A percentile compares a stretch with the other conserved stretches of the same genome.
Evolutionary conservation across 2,329 filamentous ascomycete species (phyloP).

Genomic region (Alternaria sp.): DNA sequence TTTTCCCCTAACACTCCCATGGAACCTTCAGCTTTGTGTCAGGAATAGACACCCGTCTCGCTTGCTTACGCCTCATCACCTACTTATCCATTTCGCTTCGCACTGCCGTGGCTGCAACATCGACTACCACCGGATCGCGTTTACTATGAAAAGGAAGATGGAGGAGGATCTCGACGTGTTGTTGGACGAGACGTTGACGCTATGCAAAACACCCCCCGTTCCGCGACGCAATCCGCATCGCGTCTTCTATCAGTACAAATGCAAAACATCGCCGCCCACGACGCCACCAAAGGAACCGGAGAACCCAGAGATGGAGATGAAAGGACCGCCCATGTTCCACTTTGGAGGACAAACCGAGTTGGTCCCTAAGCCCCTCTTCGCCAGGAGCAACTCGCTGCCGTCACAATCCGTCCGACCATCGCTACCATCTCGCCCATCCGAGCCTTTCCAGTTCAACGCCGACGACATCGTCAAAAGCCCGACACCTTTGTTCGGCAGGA

Average conservation of each 20-base stretch:
- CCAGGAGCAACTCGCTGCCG: slow-evolving; percentile 23
- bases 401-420: slow-evolving; percentile 15
- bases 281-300: slow-evolving; percentile 9
- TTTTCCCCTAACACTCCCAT: slow-evolving; percentile 27
- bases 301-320: slow-evolving; percentile 12
- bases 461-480: slow-evolving; percentile 5
- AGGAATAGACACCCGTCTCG: slow-evolving; percentile 17
- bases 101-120: slow-evolving; percentile 9
- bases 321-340: slow-evolving; percentile 13
- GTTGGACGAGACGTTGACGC: slow-evolving; percentile 18
- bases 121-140: neutral
- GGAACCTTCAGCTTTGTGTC: slow-evolving; percentile 24
- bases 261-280: slow-evolving; percentile 16
- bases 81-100: slow-evolving; percentile 1
- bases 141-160: slow-evolving; percentile 18
- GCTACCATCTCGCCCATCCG: slow-evolving; percentile 4
- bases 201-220: slow-evolving; percentile 24
- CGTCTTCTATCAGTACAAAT: slow-evolving; percentile 16
- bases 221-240: slow-evolving; percentile 22
- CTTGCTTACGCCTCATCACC: slow-evolving; percentile 10
- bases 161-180: slow-evolving; percentile 11
- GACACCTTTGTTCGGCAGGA: neutral
- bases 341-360: slow-evolving; percentile 15
- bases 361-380: slow-evolving; percentile 37
- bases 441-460: slow-evolving; percentile 2